phyloP scores from a whole-genome alignment of 164 flowering plant species.

The Magnolia officinalis region DNA sequence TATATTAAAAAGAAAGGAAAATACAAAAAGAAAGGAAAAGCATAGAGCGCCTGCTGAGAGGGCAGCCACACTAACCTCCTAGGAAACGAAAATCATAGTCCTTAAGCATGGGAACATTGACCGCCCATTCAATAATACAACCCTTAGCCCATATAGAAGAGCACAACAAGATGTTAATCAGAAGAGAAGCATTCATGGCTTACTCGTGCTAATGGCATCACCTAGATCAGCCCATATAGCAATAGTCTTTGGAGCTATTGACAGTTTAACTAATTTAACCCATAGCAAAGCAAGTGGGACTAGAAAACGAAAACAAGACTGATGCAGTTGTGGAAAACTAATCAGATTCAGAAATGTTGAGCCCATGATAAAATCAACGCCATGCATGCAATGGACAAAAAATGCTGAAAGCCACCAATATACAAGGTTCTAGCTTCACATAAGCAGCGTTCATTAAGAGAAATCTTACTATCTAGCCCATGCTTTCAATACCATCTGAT shows the following conservation, averaged over 20 bases:
- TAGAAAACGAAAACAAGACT: not conserved
- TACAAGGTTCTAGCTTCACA: not conserved
- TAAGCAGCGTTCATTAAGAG: not conserved
- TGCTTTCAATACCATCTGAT: not conserved
- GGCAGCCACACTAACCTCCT: no score
- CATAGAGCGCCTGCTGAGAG: no score
- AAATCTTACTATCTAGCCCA: not conserved
- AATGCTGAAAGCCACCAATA: no score
- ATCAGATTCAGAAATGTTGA: not conserved
- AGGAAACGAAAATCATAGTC: no score
- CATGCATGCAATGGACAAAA: no score
- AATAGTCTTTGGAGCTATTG: not conserved
- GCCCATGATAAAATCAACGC: not conserved
- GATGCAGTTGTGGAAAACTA: not conserved
- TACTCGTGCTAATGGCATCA: not conserved
- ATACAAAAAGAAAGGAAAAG: no score
- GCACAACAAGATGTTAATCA: conserved; percentile 6
- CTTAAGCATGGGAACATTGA: no score
- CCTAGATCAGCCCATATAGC: not conserved
- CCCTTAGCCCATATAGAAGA: conserved; percentile 15
- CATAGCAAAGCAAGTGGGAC: not conserved
- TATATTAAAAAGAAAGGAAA: no score
- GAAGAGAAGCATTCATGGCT: not conserved
- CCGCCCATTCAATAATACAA: no score
- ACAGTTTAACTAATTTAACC: not conserved